Evolutionary conservation across 257 asterid species (phyloP).

Genomic region (Fraxinus pennsylvanica): DNA sequence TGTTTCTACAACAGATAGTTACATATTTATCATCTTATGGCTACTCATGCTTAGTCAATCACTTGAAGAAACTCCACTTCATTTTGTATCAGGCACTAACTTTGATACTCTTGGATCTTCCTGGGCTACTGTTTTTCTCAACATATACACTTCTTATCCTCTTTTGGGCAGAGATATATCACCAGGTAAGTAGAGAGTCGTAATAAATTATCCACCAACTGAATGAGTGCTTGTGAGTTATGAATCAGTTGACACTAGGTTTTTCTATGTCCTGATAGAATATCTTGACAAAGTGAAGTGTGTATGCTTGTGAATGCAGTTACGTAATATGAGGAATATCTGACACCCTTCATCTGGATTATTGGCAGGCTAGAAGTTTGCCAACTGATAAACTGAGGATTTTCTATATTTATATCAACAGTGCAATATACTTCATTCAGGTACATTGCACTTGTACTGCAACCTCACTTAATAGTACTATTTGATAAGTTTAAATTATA

Average conservation of each 20-base stretch:
- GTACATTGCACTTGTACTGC: slow-evolving; percentile 38
- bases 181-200: slow-evolving; percentile 62
- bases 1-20: slow-evolving; percentile 5
- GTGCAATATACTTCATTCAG: slow-evolving; percentile 77
- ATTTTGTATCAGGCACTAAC: slow-evolving; percentile 56
- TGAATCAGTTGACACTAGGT: slow-evolving; percentile 4
- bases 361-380: slow-evolving; percentile 85
- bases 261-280: slow-evolving; percentile 3
- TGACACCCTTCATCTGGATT: slow-evolving; percentile 31
- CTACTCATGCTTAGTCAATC: slow-evolving; percentile 14
- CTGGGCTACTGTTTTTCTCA: slow-evolving; percentile 91
- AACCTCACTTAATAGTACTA: slow-evolving; percentile 21
- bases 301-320: slow-evolving; percentile 25
- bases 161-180: slow-evolving; percentile 96
- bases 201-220: neutral
- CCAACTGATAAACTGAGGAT: slow-evolving; percentile 87
- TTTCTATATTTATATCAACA: slow-evolving; percentile 59
- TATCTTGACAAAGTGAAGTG: slow-evolving; percentile 9
- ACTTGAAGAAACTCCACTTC: neutral
- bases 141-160: slow-evolving; percentile 87
- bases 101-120: slow-evolving; percentile 69
- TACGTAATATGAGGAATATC: slow-evolving; percentile 19
- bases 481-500: slow-evolving; percentile 17
- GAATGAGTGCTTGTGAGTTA: neutral
- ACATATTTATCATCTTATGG: slow-evolving; percentile 2